Conservation (phyloP, 768 basidiomycete genomes). For the Leccinellum rugosiceps region DNA sequence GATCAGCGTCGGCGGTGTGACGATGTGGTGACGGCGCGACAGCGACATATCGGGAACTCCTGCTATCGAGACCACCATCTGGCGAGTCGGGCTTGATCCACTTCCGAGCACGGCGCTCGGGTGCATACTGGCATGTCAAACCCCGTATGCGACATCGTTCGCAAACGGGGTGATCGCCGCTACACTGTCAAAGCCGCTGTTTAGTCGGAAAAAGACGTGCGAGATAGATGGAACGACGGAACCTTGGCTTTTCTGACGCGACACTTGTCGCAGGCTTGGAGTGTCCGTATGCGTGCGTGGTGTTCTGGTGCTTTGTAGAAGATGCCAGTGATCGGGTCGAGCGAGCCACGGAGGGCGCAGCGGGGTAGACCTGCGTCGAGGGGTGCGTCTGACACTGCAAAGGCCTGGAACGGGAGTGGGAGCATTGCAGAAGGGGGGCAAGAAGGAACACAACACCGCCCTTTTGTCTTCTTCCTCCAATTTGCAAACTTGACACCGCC, state of each 20-base stretch:
- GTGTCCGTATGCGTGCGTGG: slow-evolving; percentile 56
- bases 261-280: slow-evolving; percentile 76
- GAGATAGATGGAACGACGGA: slow-evolving; percentile 8
- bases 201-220: too few species aligned
- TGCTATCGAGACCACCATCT: not conserved
- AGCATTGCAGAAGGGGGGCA: not conserved
- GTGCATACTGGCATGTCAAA: slow-evolving; percentile 61
- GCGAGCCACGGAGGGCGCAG: slow-evolving; percentile 50
- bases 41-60: not conserved
- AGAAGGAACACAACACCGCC: too few species aligned
- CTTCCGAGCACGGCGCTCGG: slow-evolving; percentile 43
- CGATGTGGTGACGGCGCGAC: not conserved
- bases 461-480: too few species aligned
- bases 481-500: not conserved
- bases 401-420: not conserved
- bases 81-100: not conserved
- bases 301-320: slow-evolving; percentile 65
- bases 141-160: slow-evolving; percentile 60
- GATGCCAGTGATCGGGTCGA: slow-evolving; percentile 63
- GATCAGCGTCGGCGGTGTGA: too few species aligned
- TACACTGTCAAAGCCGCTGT: slow-evolving; percentile 52
- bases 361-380: slow-evolving; percentile 11
- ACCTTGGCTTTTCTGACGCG: slow-evolving; percentile 74
- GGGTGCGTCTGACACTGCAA: slow-evolving; percentile 1
- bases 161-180: slow-evolving; percentile 67